phyloP scores from a whole-genome alignment of 2,329 filamentous ascomycete genomes.

The Beauveria sp. region DNA sequence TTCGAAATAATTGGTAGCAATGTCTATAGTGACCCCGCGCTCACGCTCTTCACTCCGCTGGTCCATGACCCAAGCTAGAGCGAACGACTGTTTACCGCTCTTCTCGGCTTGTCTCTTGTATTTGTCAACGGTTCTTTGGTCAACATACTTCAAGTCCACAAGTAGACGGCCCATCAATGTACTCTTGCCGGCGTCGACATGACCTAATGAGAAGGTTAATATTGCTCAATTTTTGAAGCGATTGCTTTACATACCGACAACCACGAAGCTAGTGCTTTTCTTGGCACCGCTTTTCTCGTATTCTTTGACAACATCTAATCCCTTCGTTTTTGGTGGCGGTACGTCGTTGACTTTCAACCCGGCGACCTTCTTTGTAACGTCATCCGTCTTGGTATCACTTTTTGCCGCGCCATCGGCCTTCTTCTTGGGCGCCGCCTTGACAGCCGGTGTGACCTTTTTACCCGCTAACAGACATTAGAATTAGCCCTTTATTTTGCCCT shows the following conservation, averaged over 20 bases:
- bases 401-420: constrained; percentile 28
- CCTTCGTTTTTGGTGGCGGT: constrained; percentile 61
- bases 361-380: constrained; percentile 23
- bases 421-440: constrained; percentile 31
- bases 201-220: constrained; percentile 48
- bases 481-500: constrained; percentile 41
- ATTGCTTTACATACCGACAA: constrained; percentile 61
- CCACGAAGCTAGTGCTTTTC: constrained; percentile 80
- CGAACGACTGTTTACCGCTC: constrained; percentile 91
- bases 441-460: constrained; percentile 36
- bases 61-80: constrained; percentile 93
- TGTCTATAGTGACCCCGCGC: constrained; percentile 91
- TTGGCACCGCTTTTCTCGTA: constrained; percentile 70
- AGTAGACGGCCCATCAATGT: constrained; percentile 95
- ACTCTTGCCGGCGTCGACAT: constrained; percentile 96
- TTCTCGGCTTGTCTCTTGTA: constrained; percentile 83
- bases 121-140: constrained; percentile 80
- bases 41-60: constrained; percentile 82
- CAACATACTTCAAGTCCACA: constrained; percentile 79
- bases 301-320: constrained; percentile 76
- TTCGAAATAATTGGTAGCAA: constrained; percentile 90
- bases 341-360: constrained; percentile 40
- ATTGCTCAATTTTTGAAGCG: neutral
- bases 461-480: constrained; percentile 49
- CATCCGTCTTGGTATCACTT: constrained; percentile 14